phyloP scores from a whole-genome alignment of 2,329 filamentous ascomycete genomes.

The Cryphonectria naterciae region DNA sequence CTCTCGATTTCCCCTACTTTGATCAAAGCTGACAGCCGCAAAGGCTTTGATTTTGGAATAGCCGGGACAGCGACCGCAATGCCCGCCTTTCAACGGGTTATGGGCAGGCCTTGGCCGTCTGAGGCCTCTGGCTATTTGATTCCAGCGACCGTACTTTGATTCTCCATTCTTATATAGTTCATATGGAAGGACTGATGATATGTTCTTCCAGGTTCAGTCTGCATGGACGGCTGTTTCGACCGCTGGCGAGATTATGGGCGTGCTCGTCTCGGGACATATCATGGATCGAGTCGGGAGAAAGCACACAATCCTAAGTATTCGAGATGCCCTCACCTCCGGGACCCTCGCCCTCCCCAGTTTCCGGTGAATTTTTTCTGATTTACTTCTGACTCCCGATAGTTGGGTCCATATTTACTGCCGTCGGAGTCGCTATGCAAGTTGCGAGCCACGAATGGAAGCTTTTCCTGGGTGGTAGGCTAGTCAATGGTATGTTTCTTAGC shows the following conservation, averaged over 20 bases:
- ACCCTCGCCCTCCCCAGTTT: background rate
- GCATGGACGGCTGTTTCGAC: constrained; percentile 28
- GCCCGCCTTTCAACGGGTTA: constrained; percentile 24
- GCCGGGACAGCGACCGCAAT: constrained; percentile 23
- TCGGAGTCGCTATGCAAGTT: background rate
- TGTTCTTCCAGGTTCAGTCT: background rate
- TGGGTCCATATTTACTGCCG: background rate
- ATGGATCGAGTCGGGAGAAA: constrained; percentile 28
- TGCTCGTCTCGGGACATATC: constrained; percentile 23
- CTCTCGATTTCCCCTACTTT: background rate
- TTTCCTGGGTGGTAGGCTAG: background rate
- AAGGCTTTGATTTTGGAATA: constrained; percentile 13
- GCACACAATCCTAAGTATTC: constrained; percentile 31
- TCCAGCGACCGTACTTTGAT: background rate
- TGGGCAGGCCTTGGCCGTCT: constrained; percentile 26
- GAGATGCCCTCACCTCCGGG: background rate
- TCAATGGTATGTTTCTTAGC: background rate
- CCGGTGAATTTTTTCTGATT: background rate
- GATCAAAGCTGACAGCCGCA: background rate
- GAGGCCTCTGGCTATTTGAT: constrained; percentile 26
- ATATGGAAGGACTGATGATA: background rate
- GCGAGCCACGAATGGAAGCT: background rate
- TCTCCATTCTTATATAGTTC: too few species aligned
- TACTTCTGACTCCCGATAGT: background rate
- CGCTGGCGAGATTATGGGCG: constrained; percentile 24